phyloP scores from a whole-genome alignment of 2,329 filamentous ascomycete species.

The Monascus ruber region DNA sequence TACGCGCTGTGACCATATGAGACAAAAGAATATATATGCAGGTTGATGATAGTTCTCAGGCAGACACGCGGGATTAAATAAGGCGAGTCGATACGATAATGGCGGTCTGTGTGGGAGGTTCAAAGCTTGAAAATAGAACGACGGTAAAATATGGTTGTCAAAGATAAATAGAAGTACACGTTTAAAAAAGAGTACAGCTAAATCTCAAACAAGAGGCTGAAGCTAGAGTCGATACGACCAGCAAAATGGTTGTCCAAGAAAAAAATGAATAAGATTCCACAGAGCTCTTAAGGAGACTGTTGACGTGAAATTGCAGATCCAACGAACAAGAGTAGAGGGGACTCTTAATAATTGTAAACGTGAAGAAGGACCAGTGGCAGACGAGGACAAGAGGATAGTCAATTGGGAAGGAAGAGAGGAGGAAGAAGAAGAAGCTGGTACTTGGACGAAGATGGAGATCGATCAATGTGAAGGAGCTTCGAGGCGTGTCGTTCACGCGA shows the following conservation, averaged over 20 bases:
- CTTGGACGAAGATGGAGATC: conserved; percentile 13
- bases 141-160: conserved; percentile 6
- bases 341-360: too few relatives aligned
- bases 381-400: not conserved
- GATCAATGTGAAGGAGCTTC: conserved; percentile 16
- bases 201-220: conserved; percentile 3
- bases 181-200: not conserved
- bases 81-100: too few relatives aligned
- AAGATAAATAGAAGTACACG: not conserved
- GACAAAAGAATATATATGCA: too few relatives aligned
- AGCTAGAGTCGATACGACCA: not conserved
- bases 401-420: conserved; percentile 5
- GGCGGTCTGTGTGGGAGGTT: conserved; percentile 3
- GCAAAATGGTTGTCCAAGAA: too few relatives aligned
- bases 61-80: too few relatives aligned
- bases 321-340: too few relatives aligned
- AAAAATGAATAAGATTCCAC: too few relatives aligned
- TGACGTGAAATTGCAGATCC: too few relatives aligned
- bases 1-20: conserved; percentile 19
- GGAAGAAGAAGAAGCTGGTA: conserved; percentile 3
- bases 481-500: conserved; percentile 26
- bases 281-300: too few relatives aligned
- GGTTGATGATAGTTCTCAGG: too few relatives aligned
- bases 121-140: conserved; percentile 12
- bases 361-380: too few relatives aligned